These are phyloP conservation scores for Malassezia japonica DNA, from an alignment of 1,284 basidiomycete species.

Conservation along the genomic window DNA sequence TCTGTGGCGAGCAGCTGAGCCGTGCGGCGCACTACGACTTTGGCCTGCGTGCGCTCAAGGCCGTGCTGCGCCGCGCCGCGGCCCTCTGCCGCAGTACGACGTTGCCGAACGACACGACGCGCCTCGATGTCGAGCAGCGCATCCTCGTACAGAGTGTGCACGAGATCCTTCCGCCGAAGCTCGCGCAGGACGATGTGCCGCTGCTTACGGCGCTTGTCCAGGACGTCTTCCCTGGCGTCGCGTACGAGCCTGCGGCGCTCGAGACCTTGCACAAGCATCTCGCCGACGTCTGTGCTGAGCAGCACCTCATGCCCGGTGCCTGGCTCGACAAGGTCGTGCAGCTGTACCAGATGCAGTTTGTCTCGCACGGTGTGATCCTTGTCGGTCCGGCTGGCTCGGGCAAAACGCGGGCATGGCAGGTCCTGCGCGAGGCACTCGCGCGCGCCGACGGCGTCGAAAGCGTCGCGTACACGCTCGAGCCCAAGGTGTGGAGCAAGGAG, in stretches of 20 bases:
- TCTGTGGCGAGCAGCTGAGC: constrained; percentile 92
- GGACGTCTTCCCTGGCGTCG: constrained; percentile 94
- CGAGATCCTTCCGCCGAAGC: constrained; percentile 95
- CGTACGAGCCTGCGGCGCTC: constrained; percentile 79
- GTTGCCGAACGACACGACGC: neutral
- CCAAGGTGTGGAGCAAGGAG: constrained; percentile 98
- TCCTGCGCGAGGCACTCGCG: constrained; percentile 80
- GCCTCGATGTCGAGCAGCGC: constrained; percentile 62
- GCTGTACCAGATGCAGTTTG: constrained; percentile 98
- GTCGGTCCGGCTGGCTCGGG: constrained; percentile 94
- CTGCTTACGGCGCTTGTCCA: constrained; percentile 83
- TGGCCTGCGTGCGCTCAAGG: constrained; percentile 91
- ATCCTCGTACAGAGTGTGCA: constrained; percentile 98
- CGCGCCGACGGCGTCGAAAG: constrained; percentile 84
- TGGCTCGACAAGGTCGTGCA: constrained; percentile 96
- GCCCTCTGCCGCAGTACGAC: constrained; percentile 76
- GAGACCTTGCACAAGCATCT: constrained; percentile 74
- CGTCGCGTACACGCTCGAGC: constrained; percentile 91
- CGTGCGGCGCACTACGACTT: constrained; percentile 99
- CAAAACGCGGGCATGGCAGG: constrained; percentile 95
- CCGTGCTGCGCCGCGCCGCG: constrained; percentile 91
- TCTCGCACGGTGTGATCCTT: constrained; percentile 99
- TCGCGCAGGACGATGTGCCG: constrained; percentile 94
- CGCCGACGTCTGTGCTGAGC: constrained; percentile 72
- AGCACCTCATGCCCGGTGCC: constrained; percentile 70